phyloP scores from a whole-genome alignment of 2,329 filamentous ascomycete species.

The Phaeosphaeriaceae sp. region DNA sequence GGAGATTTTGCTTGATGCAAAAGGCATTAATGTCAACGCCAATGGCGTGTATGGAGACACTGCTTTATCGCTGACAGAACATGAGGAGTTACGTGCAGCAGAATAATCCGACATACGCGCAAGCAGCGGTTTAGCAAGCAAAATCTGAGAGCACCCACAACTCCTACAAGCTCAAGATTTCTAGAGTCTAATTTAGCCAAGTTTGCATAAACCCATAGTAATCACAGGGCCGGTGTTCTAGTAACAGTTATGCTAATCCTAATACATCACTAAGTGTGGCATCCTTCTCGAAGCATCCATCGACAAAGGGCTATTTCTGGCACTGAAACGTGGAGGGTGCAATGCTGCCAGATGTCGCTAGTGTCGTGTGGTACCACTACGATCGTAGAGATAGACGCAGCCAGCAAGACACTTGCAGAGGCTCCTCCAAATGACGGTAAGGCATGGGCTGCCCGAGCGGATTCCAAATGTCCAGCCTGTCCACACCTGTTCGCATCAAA shows the following conservation, averaged over 20 bases:
- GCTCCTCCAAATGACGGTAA: slow-evolving; percentile 1
- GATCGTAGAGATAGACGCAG: slow-evolving; percentile 2
- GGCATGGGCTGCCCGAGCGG: background rate
- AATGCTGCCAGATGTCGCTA: background rate
- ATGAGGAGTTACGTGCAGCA: too few species aligned
- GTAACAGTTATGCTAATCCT: slow-evolving; percentile 49
- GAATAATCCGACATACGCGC: too few species aligned
- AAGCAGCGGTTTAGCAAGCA: too few species aligned
- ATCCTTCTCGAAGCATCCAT: slow-evolving; percentile 3
- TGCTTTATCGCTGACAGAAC: too few species aligned
- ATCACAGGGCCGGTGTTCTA: background rate
- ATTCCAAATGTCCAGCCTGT: too few species aligned
- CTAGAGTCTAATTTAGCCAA: too few species aligned
- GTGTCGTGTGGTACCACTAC: slow-evolving; percentile 3
- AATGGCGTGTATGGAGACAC: too few species aligned
- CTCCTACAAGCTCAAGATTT: too few species aligned
- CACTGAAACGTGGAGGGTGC: background rate
- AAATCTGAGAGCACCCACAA: too few species aligned
- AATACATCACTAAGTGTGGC: slow-evolving; percentile 1
- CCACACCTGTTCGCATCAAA: too few species aligned
- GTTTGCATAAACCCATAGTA: background rate
- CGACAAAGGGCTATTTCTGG: slow-evolving; percentile 5
- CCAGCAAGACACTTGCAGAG: slow-evolving; percentile 7
- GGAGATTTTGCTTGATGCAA: too few species aligned
- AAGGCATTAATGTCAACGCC: too few species aligned